Evolutionary conservation across 352 stramenopile species (phyloP), one percentile per base, ranked within the genome.

Genomic region (Phytophthora ohioensis): DNA sequence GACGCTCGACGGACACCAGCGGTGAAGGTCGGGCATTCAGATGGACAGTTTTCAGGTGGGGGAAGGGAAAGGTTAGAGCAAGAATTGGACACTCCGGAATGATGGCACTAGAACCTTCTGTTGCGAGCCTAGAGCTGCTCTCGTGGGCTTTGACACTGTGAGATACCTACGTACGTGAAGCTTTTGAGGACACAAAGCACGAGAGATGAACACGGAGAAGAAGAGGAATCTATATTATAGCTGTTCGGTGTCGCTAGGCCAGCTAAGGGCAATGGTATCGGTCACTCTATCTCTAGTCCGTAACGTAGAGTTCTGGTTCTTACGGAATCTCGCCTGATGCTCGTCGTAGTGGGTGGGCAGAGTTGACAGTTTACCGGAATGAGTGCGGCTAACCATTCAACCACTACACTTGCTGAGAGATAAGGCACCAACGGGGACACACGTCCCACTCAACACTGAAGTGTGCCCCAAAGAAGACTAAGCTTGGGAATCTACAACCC

Each of bases 181-280:
- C 47, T 61, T 69, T 57, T 35, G 43, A 41, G 47, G 30, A 48
- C 21, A 45, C 30, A 39, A 73, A 53, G 53, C 53, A 21, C 47
- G 54, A 75, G 67, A 71, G 68, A 68, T 72, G 68, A 72, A 75
- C 63, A 75, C 49, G 48, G 59, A 67, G 67, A 75, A 64, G 41
- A 67, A 63, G 54, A 66, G 54, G 60, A 76, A 75, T 75, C 60
- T 75, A 27, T 27, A 76, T 79, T 73, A 67, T 71, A 65, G 70
- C 65, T 71, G 53, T 74, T 78, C 70, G 38, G 49, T 64, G 57
- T 67, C 59, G 48, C 54, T 54, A 66, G 38, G 47, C 46, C 66
- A 62, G 34, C 59, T 41, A 56, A 52, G 58, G 21, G 21, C 21
- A 27, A 27, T 27, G 21, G 21, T 27, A 27, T 27, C 21, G 21